Base-by-base conservation (phyloP, 495 filamentous ascomycete genomes). In the Evernia prunastri region DNA sequence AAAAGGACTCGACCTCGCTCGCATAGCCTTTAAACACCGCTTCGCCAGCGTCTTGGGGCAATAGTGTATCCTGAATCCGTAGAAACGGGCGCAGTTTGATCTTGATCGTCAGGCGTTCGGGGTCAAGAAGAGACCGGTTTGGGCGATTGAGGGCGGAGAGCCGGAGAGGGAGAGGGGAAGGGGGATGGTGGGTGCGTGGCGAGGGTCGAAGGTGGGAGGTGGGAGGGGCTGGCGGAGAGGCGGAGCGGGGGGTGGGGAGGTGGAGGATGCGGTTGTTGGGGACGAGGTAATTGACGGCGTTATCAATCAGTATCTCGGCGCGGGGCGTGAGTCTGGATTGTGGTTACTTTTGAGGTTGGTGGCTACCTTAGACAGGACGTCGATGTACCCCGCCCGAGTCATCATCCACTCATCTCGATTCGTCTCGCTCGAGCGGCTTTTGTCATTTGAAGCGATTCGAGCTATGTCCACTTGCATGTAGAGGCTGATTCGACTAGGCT, bases 141-240 rank as follows among this genome's bases (percentile, higher is more conserved):
- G 71, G 62, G 81, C 74, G 27, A 81, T 74, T 66, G 87, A 81
- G 31, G 73, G 66, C 3, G 74, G 67, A 3, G 85, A 86, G 42
- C 89, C 84, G 11, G 91, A 75, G 71, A 91, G 87, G 66, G 83
- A 89, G 45, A 90, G 84, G 11, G 91, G 75, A 71, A 91, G 87
- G 66, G 83, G 89, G 45, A 90, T 79, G 37, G 80, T 78, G 20
- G 75, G 80, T 66, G 91, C 82, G 9, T 80, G 79, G 13, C 90
- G 72, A 8, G 70, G 65, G 10, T 70, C 63, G 45, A 91, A 75
- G 18, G 74, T 73, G 5, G 67, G 9, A 79, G 77, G 42, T 86
- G 73, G 33, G n/a, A n/a, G n/a, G n/a, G n/a, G n/a, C n/a, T n/a
- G n/a, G n/a, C n/a, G n/a, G n/a, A n/a, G n/a, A n/a, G n/a, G 74